Base-by-base conservation (phyloP, 2,329 filamentous ascomycete species). In the Cyclaneusma minus region DNA sequence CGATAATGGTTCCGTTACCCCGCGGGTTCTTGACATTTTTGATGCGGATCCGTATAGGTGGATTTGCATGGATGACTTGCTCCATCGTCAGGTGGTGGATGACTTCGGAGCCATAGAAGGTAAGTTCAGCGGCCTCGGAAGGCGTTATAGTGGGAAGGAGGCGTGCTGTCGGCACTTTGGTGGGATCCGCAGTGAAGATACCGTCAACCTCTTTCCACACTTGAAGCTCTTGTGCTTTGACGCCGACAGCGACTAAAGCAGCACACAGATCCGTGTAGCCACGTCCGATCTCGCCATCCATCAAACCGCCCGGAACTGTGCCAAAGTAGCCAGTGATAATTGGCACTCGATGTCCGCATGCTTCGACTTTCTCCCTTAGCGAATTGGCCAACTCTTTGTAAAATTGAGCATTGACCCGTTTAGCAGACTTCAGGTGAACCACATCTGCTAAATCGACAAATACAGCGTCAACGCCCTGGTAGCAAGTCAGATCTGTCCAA, bases 11-110 rank as follows among this genome's bases (percentile, higher is more conserved):
- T 36, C 82, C 82, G 26, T 68, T 68, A 30, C 78, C 79, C 22
- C 71, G 66, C 1, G 81, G 79, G 47, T 89, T 89, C 59, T 84
- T 85, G 47, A 91, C 81, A 45, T 91, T 91, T 60, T 89, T 89
- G 56, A 89, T 89, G 37, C 82, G 77, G 43, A 89, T 85, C 10
- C 75, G 79, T 43, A 89, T 89, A 27, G 76, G 74, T 1, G 71
- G 71, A 13, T 60, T 55, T n/a, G 81, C 81, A 43, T 81, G 79
- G 47, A 89, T 84, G 37, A 77, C 73, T 54, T 95, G 89, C 55
- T 95, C 87, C 85, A 98, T 95, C 42, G 89, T 98, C 48, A 94
- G 78, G 38, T 93, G 89, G 50, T 98, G 89, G 41, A 98, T 98
- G 47, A 98, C 89, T 52, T 98, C 89, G 34, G 85, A 85, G 35